Conservation (phyloP, 805 yeast species). For the Metschnikowia continentalis region DNA sequence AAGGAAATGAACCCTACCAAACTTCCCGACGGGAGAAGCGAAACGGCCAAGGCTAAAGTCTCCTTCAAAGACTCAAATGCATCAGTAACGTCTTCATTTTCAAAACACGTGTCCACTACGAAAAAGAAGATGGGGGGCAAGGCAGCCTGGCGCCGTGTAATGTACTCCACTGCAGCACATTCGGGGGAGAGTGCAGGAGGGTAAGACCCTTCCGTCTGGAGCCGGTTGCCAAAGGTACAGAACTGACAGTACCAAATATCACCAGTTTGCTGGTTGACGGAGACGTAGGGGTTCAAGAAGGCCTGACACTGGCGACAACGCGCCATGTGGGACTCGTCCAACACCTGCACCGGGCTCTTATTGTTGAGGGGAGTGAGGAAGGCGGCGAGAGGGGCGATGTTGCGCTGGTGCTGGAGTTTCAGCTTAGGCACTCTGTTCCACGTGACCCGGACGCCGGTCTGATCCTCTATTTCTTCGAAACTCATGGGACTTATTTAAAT, state of each 20-base stretch:
- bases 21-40: conserved; percentile 51
- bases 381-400: conserved; percentile 53
- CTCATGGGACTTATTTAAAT: conserved; percentile 22
- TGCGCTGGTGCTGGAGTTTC: conserved; percentile 48
- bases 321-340: conserved; percentile 39
- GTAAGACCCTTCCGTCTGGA: conserved; percentile 29
- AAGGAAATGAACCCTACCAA: conserved; percentile 54
- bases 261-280: conserved; percentile 21
- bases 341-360: conserved; percentile 31
- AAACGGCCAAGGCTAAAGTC: conserved; percentile 40
- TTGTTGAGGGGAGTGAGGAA: conserved; percentile 57
- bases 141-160: conserved; percentile 33
- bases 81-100: conserved; percentile 44
- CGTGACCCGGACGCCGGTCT: conserved; percentile 68
- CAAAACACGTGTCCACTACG: conserved; percentile 56
- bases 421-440: conserved; percentile 64
- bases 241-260: conserved; percentile 54
- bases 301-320: conserved; percentile 54
- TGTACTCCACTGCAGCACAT: conserved; percentile 49
- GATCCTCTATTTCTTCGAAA: conserved; percentile 60
- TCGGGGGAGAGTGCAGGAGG: conserved; percentile 25
- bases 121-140: conserved; percentile 48
- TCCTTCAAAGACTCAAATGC: conserved; percentile 46
- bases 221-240: conserved; percentile 46
- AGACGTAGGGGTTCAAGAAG: conserved; percentile 50